Evolutionary conservation across 148 eudicot species (phyloP).

Genomic region (Persicaria tinctoria): DNA sequence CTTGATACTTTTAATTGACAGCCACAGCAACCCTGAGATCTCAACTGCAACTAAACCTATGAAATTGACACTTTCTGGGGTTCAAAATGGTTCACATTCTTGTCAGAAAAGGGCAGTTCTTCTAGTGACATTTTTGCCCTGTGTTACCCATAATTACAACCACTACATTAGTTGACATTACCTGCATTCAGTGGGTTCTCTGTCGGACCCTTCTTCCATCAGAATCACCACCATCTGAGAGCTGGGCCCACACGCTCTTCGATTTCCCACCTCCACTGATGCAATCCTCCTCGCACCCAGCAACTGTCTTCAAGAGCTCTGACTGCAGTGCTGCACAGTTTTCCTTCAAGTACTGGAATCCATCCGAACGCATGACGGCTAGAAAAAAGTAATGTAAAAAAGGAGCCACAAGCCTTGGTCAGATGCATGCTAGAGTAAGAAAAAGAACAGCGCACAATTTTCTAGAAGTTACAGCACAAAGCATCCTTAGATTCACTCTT

Average conservation of each 20-base stretch:
- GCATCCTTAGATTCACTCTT: neutral
- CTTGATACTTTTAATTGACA: slow-evolving; percentile 4
- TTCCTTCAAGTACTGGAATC: slow-evolving; percentile 32
- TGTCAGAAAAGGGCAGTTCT: neutral
- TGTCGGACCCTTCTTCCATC: slow-evolving; percentile 23
- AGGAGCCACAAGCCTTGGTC: slow-evolving; percentile 2
- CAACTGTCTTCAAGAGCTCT: slow-evolving; percentile 43
- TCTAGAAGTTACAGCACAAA: neutral
- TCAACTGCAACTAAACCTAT: neutral
- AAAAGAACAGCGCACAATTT: neutral
- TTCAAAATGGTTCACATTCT: neutral
- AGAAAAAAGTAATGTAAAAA: neutral
- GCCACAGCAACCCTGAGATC: slow-evolving; percentile 2
- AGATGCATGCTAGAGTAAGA: neutral
- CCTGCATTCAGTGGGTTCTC: slow-evolving; percentile 5
- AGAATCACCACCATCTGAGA: slow-evolving; percentile 33
- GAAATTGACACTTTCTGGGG: neutral
- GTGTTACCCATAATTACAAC: slow-evolving; percentile 2
- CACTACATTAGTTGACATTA: neutral
- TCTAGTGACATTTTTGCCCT: neutral
- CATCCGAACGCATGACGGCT: slow-evolving; percentile 38
- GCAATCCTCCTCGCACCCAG: slow-evolving; percentile 35
- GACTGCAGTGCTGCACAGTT: slow-evolving; percentile 34
- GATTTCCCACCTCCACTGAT: slow-evolving; percentile 27
- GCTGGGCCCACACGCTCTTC: slow-evolving; percentile 36